Evolutionary conservation across 1,284 basidiomycete genomes (phyloP).

Genomic region (Moesziomyces sp.): DNA sequence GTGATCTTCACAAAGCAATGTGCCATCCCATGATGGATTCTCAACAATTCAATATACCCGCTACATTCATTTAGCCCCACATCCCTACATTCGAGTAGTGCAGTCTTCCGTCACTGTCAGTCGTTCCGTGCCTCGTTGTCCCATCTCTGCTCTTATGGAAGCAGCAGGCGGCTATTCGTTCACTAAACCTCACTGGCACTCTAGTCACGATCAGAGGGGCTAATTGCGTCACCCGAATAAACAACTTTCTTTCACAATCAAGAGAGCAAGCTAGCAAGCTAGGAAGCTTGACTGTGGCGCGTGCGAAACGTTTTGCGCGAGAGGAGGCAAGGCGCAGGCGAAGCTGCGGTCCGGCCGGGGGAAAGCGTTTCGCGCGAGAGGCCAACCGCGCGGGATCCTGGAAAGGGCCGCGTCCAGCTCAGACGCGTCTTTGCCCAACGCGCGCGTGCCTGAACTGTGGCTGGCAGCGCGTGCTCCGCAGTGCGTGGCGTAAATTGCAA

Average conservation of each 20-base stretch:
- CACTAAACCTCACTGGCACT: background rate
- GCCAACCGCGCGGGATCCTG: background rate
- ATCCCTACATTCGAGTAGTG: too few species aligned
- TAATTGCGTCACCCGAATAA: too few species aligned
- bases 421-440: background rate
- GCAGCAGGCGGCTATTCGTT: too few species aligned
- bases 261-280: too few species aligned
- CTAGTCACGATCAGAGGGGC: too few species aligned
- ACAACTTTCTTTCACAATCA: too few species aligned
- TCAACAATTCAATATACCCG: background rate
- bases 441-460: too few species aligned
- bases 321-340: background rate
- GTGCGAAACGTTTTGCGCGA: background rate
- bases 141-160: too few species aligned
- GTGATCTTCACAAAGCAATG: background rate
- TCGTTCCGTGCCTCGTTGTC: too few species aligned
- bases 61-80: background rate
- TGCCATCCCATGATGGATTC: background rate
- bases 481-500: slow-evolving; percentile 36
- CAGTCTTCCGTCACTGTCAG: too few species aligned
- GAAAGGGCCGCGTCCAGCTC: background rate
- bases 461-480: too few species aligned
- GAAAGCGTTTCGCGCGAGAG: slow-evolving; percentile 5
- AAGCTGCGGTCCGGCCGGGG: too few species aligned
- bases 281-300: background rate